Conservation (phyloP, 768 basidiomycete species). For the Chalciporus sphaerocephalus region DNA sequence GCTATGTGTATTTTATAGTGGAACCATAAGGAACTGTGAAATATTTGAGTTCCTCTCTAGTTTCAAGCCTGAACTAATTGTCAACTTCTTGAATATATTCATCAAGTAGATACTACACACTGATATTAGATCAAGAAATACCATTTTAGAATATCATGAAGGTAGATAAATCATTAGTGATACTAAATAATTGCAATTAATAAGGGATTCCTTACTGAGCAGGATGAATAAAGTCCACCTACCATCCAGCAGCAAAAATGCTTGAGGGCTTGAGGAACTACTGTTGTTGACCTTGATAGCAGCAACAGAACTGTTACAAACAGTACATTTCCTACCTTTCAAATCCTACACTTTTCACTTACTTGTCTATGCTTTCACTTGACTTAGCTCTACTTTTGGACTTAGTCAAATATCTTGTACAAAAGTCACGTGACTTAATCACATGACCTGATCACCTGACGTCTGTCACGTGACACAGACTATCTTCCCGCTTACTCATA, state of each 20-base stretch:
- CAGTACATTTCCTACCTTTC: too few relatives aligned
- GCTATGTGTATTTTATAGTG: slow-evolving; percentile 71
- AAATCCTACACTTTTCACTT: too few relatives aligned
- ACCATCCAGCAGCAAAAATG: slow-evolving; percentile 91
- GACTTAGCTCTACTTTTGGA: too few relatives aligned
- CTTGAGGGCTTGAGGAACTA: slow-evolving; percentile 73
- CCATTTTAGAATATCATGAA: slow-evolving; percentile 90
- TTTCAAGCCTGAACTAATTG: slow-evolving; percentile 43
- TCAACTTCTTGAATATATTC: background rate
- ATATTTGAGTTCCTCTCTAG: slow-evolving; percentile 59
- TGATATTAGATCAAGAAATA: slow-evolving; percentile 60
- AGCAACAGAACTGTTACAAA: too few relatives aligned
- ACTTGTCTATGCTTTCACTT: too few relatives aligned
- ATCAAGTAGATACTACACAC: slow-evolving; percentile 34
- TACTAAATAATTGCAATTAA: slow-evolving; percentile 34
- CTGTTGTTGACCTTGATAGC: slow-evolving; percentile 81
- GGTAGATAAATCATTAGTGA: slow-evolving; percentile 53
- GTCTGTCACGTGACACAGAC: too few relatives aligned
- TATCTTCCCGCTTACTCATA: too few relatives aligned
- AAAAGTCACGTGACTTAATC: too few relatives aligned
- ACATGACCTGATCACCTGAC: too few relatives aligned
- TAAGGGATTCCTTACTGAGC: too few relatives aligned
- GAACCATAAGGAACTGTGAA: slow-evolving; percentile 86
- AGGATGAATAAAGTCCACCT: too few relatives aligned
- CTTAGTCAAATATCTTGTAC: too few relatives aligned